Evolutionary conservation across 2,329 filamentous ascomycete species (phyloP), one percentile per base, ranked within the genome.

Genomic region (Pezicula neosporulosa): DNA sequence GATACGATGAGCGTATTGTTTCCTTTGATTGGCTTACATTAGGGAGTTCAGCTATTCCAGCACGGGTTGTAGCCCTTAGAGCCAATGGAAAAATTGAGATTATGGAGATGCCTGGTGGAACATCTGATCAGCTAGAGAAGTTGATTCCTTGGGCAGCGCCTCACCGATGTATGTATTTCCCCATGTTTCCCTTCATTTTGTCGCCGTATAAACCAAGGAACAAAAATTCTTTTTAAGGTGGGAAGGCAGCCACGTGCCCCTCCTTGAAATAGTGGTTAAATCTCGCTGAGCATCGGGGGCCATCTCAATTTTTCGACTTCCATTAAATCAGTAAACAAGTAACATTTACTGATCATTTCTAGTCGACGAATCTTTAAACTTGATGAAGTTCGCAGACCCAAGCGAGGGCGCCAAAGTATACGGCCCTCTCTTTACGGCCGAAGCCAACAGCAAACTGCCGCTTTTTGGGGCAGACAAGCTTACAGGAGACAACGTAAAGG

Each of bases 11-110:
- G 50, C 76, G 80, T 18, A 84, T 86, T 30, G 81, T 86, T 7
- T 86, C 83, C 0, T 86, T 86, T 63, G 83, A 87, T 63, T 87
- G 83, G 83, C 70, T 86, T 9, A 85, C 80, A 3, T 70, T 85
- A 44, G 73, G 77, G 10, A 81, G 78, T 3, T 72, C 80, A 3
- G 74, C 75, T 13, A 62, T 84, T 45, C 76, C 76, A 21, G 81
- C 82, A 28, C 75, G 83, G n/a, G 69, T 83, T 37, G 65, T 86
- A 21, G 81, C 82, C 2, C 65, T 86, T 24, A 75, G 82, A 24
- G 80, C 80, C 33, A 85, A 78, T 55, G 82, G 83, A 16, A 72
- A 70, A 13, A 82, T 85, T 61, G 81, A 83, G 28, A 81, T 87
- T 16, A 64, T 86, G 24, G 78, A 85, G 56, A 80, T 81, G 60